Base-by-base conservation (phyloP, 1,139 yeast species). In the Blastobotrys petasosporus region DNA sequence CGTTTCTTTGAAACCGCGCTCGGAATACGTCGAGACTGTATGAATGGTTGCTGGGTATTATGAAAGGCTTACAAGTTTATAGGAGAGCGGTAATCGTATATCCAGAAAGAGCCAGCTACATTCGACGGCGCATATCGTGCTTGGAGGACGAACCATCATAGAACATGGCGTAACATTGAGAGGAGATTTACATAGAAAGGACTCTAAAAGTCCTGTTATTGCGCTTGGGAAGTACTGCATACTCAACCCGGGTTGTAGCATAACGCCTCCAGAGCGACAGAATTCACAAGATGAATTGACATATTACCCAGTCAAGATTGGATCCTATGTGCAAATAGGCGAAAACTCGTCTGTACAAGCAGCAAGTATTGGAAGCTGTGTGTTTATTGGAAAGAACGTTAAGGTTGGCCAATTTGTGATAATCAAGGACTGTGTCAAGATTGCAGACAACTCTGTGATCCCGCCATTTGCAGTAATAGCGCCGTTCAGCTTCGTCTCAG, bases 341-440 rank as follows among this genome's bases (percentile, higher is more conserved):
- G 52, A 54, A 3, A 60, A 66, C 36, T 57, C 75, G 7, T 50
- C 45, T 4, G 56, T 82, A 1, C 62, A 68, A 42, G 73, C 74
- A 3, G 71, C 71, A 2, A 44, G 59, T 15, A 61, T 70, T 15
- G 75, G 74, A 6, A 64, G 67, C 16, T 71, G 74, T 63, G 76
- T 75, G 1, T 68, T 65, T 39, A 71, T 84, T 11, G 92, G 90
- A 0, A 72, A 69, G 50, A 62, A 84, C 44, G 84, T 83, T 29
- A 52, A 67, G 8, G 66, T 84, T 4, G 88, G 76, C 8, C 67
- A 70, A 49, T 65, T 71, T 44, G 67, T 75, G 4, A 71, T 79
- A n/a, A 65, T 84, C 30, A 77, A 79, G 53, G 88, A 82, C 55
- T 79, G 85, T 54, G 81, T 80, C 34, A 58, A 77, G 9, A 67